Base-by-base conservation (phyloP, 441 rosid species). In the Eruca vesicaria region DNA sequence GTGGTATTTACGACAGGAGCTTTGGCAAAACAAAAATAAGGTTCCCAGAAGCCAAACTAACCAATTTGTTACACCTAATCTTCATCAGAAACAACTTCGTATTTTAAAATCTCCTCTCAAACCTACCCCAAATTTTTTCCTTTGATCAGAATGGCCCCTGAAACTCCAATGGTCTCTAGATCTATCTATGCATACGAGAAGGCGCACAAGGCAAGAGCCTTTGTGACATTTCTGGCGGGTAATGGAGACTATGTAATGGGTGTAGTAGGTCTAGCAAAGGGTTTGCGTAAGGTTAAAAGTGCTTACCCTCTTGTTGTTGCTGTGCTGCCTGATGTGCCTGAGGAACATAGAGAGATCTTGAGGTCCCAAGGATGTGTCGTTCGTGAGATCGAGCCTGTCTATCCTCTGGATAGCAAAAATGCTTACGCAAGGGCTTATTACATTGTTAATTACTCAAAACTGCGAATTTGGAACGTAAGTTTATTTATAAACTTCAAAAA, bases 121-220 rank as follows among this genome's bases (percentile, higher is more conserved):
- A 0, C n/a, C 43, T 29, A 18, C 70, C 48, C 6, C 6, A 1
- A 3, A 1, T 38, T 65, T 14, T 63, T 2, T 11, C 0, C 14
- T 43, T 45, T 15, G 15, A 45, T 3, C 14, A 63, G 48, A 57
- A 83, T 81, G 86, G 74, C 86, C 3, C 84, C 84, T 3, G 77
- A 32, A 73, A 69, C 71, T 11, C 63, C 82, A 1, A 81, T 68
- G 8, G 81, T 74, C 11, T 74, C 52, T 4, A 45, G n/a, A n/a
- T n/a, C n/a, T n/a, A n/a, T 72, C 35, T 18, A 78, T 0, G 60
- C 67, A 12, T 2, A 72, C 3, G 80, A 73, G 45, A 76, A 79
- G 80, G 71, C 65, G 7, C 28, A 48, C 55, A 71, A 10, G 4
- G 15, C 11, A 38, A 38, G 45, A 38, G 45, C 45, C n/a, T 38